Conservation (phyloP, 306 rosid genomes). For the Medicago lupulina region DNA sequence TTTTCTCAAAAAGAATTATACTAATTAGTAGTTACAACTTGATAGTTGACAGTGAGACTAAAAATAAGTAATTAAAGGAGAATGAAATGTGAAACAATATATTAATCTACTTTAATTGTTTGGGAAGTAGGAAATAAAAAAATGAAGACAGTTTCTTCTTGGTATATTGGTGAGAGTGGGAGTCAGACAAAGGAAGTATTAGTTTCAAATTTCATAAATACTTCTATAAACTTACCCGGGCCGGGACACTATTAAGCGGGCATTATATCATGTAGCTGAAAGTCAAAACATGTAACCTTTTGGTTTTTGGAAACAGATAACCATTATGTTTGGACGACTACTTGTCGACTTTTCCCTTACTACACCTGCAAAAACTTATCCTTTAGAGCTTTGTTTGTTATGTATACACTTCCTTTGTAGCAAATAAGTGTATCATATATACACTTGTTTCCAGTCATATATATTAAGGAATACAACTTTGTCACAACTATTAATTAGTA, state of each 20-base stretch:
- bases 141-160: neutral
- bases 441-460: neutral
- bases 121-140: neutral
- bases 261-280: neutral
- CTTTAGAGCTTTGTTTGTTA: too few species aligned
- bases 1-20: neutral
- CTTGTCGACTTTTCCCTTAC: neutral
- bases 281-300: neutral
- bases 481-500: neutral
- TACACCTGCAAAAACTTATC: constrained; percentile 25
- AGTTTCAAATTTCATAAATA: neutral
- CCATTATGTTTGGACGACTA: neutral
- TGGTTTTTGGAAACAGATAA: neutral
- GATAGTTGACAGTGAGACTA: neutral
- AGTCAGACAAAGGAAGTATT: neutral
- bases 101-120: neutral
- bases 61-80: neutral
- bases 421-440: neutral
- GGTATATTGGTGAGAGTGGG: neutral
- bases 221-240: neutral
- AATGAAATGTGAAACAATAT: neutral
- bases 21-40: neutral
- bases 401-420: too few species aligned
- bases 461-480: constrained; percentile 6
- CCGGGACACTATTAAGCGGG: neutral